Evolutionary conservation across 176 grass and related monocot species (phyloP).

Genomic region (Metroxylon sagu): DNA sequence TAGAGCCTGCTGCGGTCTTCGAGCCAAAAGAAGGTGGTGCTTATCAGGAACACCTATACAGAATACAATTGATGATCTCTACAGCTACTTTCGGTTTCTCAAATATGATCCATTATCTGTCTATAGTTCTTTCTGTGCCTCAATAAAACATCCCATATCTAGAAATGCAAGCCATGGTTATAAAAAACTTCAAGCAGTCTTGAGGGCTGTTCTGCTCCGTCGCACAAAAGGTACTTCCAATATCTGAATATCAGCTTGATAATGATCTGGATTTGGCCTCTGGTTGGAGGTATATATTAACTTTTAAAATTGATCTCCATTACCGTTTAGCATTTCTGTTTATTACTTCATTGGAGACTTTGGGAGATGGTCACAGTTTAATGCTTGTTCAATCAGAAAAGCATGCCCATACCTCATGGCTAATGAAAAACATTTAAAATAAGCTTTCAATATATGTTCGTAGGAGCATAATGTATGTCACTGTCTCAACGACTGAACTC

Average conservation of each 20-base stretch:
- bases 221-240: slow-evolving; percentile 84
- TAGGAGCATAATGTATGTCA: no score
- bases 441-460: no score
- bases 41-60: slow-evolving; percentile 99
- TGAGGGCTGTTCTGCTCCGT: slow-evolving; percentile 74
- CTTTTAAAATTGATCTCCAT: no score
- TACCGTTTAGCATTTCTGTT: no score
- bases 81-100: slow-evolving; percentile 96
- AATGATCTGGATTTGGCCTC: no score
- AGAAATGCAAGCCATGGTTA: slow-evolving; percentile 66
- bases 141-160: slow-evolving; percentile 84
- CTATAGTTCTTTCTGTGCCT: slow-evolving; percentile 70
- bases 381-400: no score
- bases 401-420: no score
- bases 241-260: neutral
- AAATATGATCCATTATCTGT: slow-evolving; percentile 86
- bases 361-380: no score
- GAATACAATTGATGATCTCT: slow-evolving; percentile 92
- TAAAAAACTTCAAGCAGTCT: slow-evolving; percentile 85
- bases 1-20: slow-evolving; percentile 78
- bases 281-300: no score
- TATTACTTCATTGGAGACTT: no score
- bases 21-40: slow-evolving; percentile 96
- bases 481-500: no score
- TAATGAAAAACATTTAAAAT: no score